Evolutionary conservation across 2,329 filamentous ascomycete species (phyloP), one percentile per base, ranked within the genome.

Genomic region (Penicillium sp.): DNA sequence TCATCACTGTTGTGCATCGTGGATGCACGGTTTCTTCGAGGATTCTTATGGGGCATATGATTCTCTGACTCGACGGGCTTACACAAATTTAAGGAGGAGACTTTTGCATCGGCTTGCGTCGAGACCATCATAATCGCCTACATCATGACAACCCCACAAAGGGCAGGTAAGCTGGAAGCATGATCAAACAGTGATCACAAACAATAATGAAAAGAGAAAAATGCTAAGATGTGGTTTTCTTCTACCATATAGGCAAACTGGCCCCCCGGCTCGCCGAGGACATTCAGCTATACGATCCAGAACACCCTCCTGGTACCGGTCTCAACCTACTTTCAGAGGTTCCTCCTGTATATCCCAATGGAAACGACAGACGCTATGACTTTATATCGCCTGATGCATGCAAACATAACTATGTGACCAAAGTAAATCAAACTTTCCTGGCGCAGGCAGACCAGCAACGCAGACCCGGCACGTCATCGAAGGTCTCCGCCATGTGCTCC

Each of bases 401-500:
- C 69, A 77, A 75, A 49, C 87, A 90, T 73, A 72, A 76, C 24
- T 85, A 88, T 66, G 75, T 80, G 40, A 75, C 75, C 42, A 88
- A 89, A 66, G 57, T 72, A 18, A 74, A 77, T 42, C 84, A 87
- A 68, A 84, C 81, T 50, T 69, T 75, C 28, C 66, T 80, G 23
- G 77, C 80, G 5, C 67, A 69, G 10, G 67, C 75, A 39, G 73
- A 73, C 16, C 69, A 73, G 47, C 68, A 66, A 54, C 71, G 72
- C 42, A 64, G 52, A 16, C 68, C 73, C 10, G 78, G 80, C 52
- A 78, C 79, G 2, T 67, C 77, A 43, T 85, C 83, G 67, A 84
- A 80, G 60, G 76, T 87, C 24, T 81, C 86, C 14, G 79, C 85
- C 3, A 79, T 85, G 60, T 90, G 87, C 70, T 72, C 77, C 52